phyloP scores from a whole-genome alignment of 1,284 basidiomycete genomes.

The Omphalotus olearius region DNA sequence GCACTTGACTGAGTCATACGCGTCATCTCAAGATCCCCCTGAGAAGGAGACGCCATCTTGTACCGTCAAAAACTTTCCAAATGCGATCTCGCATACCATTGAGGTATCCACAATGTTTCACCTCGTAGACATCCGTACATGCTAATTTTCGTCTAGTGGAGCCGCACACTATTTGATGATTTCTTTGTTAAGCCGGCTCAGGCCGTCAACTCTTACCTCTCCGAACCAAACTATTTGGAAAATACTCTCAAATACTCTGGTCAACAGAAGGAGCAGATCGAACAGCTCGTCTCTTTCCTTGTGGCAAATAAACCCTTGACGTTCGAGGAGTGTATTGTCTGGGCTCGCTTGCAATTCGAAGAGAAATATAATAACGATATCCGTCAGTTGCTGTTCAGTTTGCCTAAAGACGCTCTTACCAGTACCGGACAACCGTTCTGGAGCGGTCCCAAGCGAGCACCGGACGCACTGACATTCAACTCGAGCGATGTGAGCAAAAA shows the following conservation, averaged over 20 bases:
- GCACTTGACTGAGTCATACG: constrained; percentile 95
- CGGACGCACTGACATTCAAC: constrained; percentile 89
- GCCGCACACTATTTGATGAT: constrained; percentile 89
- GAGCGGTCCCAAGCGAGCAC: constrained; percentile 97
- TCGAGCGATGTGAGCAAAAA: constrained; percentile 69
- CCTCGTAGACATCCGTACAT: background rate
- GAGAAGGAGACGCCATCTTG: constrained; percentile 98
- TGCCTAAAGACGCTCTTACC: constrained; percentile 91
- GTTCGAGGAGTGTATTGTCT: constrained; percentile 96
- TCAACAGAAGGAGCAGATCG: constrained; percentile 86
- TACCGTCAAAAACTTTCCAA: constrained; percentile 99
- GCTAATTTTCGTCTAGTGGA: constrained; percentile 64
- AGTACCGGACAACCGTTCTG: constrained; percentile 93
- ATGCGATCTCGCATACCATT: constrained; percentile 98
- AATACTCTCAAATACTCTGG: constrained; percentile 87
- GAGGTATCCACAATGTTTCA: constrained; percentile 48
- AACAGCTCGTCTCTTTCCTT: constrained; percentile 88
- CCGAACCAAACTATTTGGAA: constrained; percentile 95
- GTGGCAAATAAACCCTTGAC: constrained; percentile 92
- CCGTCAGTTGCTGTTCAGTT: constrained; percentile 87
- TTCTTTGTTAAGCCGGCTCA: constrained; percentile 93
- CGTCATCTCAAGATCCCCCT: constrained; percentile 97
- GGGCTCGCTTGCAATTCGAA: constrained; percentile 97
- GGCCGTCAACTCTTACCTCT: constrained; percentile 95
- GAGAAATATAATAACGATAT: constrained; percentile 94